Percentiles rank a stretch among this genome's conserved stretches.
Evolutionary conservation across 2,329 filamentous ascomycete genomes (phyloP).

Genomic region (Cytospora chrysosperma): DNA sequence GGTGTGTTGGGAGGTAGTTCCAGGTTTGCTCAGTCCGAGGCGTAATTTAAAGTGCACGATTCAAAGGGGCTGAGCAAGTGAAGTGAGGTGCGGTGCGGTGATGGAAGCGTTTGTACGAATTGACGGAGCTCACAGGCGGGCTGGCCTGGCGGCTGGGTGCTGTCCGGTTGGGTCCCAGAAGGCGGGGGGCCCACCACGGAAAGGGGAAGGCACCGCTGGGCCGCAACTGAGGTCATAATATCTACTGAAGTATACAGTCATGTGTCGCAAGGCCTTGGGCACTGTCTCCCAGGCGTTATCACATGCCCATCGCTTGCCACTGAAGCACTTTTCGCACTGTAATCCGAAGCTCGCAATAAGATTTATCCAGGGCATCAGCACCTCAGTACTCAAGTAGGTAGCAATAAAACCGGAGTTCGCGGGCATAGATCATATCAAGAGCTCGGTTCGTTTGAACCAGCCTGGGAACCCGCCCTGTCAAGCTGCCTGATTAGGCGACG

Average conservation of each 20-base stretch:
- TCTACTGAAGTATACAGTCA: background rate
- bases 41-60: conserved; percentile 12
- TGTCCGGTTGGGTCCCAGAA: conserved; percentile 15
- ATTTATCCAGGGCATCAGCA: background rate
- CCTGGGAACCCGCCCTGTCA: background rate
- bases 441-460: background rate
- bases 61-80: conserved; percentile 22
- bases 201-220: conserved; percentile 23
- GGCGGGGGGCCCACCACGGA: conserved; percentile 21
- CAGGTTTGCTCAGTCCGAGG: conserved; percentile 7
- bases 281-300: background rate
- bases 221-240: conserved; percentile 23
- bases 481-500: background rate
- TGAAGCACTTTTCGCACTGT: background rate
- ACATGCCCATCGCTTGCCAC: background rate
- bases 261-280: background rate
- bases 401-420: background rate
- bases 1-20: background rate
- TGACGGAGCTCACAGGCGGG: conserved; percentile 3
- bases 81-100: conserved; percentile 18
- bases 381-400: no score
- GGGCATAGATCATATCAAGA: background rate
- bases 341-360: background rate
- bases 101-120: conserved; percentile 14
- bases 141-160: conserved; percentile 12